These are phyloP conservation scores for Lanmaoa rubissima DNA, from an alignment of 768 basidiomycete genomes.

Conservation along the genomic window DNA sequence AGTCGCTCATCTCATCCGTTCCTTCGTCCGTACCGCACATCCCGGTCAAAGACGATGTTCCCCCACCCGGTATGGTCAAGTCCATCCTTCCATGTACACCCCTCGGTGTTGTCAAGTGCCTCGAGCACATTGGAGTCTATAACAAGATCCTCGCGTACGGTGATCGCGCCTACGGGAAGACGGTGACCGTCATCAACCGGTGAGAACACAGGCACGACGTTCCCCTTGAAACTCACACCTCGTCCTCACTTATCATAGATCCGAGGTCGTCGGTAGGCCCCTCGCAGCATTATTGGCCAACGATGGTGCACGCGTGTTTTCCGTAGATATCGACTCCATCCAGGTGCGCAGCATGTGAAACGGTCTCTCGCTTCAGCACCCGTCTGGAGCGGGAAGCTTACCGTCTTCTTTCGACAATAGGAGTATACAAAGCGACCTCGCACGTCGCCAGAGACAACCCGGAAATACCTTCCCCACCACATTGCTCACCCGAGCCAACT, in stretches of 20 bases:
- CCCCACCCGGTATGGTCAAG: constrained; percentile 86
- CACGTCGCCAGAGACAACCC: constrained; percentile 35
- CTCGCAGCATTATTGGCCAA: constrained; percentile 95
- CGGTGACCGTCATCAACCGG: constrained; percentile 93
- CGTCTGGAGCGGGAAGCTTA: background rate
- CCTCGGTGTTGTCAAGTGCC: constrained; percentile 91
- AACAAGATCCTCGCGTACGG: constrained; percentile 91
- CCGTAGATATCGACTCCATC: constrained; percentile 92
- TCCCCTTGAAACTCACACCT: constrained; percentile 1
- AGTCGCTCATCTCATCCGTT: constrained; percentile 55
- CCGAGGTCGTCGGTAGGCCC: constrained; percentile 96
- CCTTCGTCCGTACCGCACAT: constrained; percentile 30
- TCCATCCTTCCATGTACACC: constrained; percentile 98
- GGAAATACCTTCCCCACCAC: constrained; percentile 81
- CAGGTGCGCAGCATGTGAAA: constrained; percentile 46
- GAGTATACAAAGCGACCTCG: constrained; percentile 94
- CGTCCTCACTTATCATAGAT: constrained; percentile 43
- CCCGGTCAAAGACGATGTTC: constrained; percentile 50
- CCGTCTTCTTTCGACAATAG: constrained; percentile 26
- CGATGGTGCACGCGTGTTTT: constrained; percentile 94
- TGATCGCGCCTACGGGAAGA: constrained; percentile 91
- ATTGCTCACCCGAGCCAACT: constrained; percentile 68
- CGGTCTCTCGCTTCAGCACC: background rate
- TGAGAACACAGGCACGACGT: constrained; percentile 29
- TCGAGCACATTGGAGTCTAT: constrained; percentile 91